Evolutionary conservation across 208 protist genomes (phyloP), one percentile per base, ranked within the genome.

Genomic region (Giardia muris): DNA sequence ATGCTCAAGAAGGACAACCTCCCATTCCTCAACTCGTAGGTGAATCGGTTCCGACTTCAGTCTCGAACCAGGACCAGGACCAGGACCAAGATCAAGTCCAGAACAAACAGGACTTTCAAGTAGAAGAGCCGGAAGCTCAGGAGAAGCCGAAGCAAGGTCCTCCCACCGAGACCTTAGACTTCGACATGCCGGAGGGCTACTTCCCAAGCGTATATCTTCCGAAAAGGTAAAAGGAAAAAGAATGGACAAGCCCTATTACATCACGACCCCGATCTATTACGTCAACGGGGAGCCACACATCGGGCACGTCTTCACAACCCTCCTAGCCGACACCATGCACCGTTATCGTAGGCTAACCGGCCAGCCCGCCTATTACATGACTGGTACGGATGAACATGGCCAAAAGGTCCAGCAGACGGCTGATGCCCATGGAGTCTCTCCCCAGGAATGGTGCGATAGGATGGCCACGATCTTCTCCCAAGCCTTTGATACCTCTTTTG

Each of bases 331-430:
- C 92, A 93, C 94, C 0, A 10, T 95, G 39, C 48, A 92, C 0
- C 93, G 95, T 57, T 97, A 93, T 93, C 92, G 94, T 10, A 87
- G 93, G n/a, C 93, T 96, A 43, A 95, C 96, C 46, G 97, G 97
- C 1, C 94, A 96, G 92, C 76, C 95, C 39, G 96, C 97, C 19
- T 96, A 97, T 89, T 97, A 98, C 46, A 95, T 96, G 92, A 99
- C 97, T 2, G 98, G 98, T 48, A 99, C 97, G 0, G 98, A 99
- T 94, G 98, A 99, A 94, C 98, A 99, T 94, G 98, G 98, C 22
- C 95, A 96, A 89, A 99, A 99, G 95, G 95, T 95, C 1, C 92
- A 94, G 88, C 96, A 98, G 95, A 95, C 96, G 1, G 97, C 97
- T 0, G 90, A 93, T 46, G 93, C 95, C 87, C 93, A 95, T 47